Conservation (phyloP, 225 moss, liverwort and hornwort species). For the Antitrichia curtipendula region DNA sequence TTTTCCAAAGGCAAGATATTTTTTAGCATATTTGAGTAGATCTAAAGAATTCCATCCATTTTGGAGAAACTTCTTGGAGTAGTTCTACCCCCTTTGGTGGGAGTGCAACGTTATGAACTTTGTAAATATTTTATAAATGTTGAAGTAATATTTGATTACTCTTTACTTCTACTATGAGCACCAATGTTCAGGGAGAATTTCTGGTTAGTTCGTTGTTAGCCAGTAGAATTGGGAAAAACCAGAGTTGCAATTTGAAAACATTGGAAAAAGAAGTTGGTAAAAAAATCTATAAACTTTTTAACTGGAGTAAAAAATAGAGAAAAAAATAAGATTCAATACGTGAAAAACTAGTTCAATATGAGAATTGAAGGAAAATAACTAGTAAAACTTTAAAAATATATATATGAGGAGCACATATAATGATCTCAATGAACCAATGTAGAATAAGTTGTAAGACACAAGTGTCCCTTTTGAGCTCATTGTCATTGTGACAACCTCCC, state of each 20-base stretch:
- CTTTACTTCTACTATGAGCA: background rate
- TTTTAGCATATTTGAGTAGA: background rate
- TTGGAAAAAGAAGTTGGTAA: rapidly evolving
- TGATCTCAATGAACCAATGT: background rate
- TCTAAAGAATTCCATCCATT: background rate
- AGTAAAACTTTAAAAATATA: background rate
- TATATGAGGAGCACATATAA: background rate
- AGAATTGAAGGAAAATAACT: background rate
- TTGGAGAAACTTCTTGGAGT: background rate
- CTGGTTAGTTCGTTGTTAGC: background rate
- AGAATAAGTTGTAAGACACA: no score
- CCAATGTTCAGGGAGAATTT: rapidly evolving
- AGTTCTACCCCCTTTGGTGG: background rate
- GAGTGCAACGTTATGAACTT: background rate
- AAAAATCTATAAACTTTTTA: background rate
- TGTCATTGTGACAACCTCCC: no score
- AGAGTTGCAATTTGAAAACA: background rate
- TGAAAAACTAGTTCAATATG: background rate
- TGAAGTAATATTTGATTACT: background rate
- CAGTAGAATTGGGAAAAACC: rapidly evolving
- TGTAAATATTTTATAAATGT: background rate
- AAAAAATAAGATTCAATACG: rapidly evolving
- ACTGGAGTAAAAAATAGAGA: no score
- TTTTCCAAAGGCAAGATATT: background rate
- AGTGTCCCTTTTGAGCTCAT: no score